Base-by-base conservation (phyloP, 495 filamentous ascomycete species). In the Aspergillus baeticus region DNA sequence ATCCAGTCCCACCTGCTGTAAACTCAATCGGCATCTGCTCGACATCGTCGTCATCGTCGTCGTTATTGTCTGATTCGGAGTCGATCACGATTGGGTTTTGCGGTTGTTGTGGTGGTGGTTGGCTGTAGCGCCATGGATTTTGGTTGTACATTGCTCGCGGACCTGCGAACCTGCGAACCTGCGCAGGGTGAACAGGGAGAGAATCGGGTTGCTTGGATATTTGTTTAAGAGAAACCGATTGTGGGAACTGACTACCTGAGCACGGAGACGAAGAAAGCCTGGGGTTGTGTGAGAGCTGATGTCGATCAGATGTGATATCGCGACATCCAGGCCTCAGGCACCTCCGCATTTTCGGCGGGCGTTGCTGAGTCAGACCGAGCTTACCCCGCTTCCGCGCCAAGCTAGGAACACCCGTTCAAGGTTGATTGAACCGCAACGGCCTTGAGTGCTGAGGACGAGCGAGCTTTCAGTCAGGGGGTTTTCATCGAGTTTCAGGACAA, bases 381-480 rank as follows among this genome's bases (percentile, higher is more conserved):
- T 52, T 42, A 39, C 49, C 49, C 49, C 36, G 36, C 36, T 42
- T 26, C 39, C 49, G 37, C 41, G 49, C 35, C n/a, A 5, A 51
- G 48, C 35, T 51, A 51, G 36, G 23, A 8, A 29, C 26, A 29
- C 26, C 26, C 26, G 26, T n/a, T n/a, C n/a, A n/a, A n/a, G n/a
- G n/a, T n/a, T n/a, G n/a, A n/a, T n/a, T n/a, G n/a, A n/a, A n/a
- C n/a, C n/a, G n/a, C n/a, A n/a, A n/a, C n/a, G n/a, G n/a, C n/a
- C n/a, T n/a, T n/a, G n/a, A n/a, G n/a, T n/a, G n/a, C n/a, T n/a
- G n/a, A n/a, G n/a, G n/a, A n/a, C n/a, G n/a, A n/a, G n/a, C n/a
- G n/a, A n/a, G n/a, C n/a, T n/a, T n/a, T n/a, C n/a, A n/a, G n/a
- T n/a, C n/a, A n/a, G n/a, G n/a, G n/a, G n/a, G n/a, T n/a, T n/a